These are phyloP conservation scores for Xylariaceae sp. DNA, from an alignment of 2,329 filamentous ascomycete genomes.

Conservation along the genomic window DNA sequence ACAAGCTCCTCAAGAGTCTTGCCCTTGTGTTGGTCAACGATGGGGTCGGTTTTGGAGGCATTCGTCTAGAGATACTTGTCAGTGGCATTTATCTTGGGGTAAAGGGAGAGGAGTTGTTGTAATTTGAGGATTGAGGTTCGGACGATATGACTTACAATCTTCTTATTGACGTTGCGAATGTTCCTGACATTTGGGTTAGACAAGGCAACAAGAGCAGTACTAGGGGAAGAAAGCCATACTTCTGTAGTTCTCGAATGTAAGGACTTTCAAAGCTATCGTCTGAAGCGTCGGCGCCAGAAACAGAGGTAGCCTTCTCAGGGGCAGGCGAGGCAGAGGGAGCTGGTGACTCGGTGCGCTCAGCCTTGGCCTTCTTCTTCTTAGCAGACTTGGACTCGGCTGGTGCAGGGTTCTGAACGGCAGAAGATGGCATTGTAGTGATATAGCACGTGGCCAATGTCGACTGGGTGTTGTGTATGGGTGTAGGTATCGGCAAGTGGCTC, in stretches of 20 bases:
- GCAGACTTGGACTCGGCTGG: slow-evolving; percentile 69
- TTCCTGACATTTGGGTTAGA: slow-evolving; percentile 61
- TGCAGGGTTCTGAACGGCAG: slow-evolving; percentile 67
- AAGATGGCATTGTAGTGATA: slow-evolving; percentile 64
- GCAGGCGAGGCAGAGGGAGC: slow-evolving; percentile 58
- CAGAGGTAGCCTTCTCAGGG: slow-evolving; percentile 56
- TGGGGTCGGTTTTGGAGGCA: slow-evolving; percentile 73
- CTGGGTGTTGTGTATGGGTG: slow-evolving; percentile 8
- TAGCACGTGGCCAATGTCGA: slow-evolving; percentile 18
- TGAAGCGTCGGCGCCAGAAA: slow-evolving; percentile 58
- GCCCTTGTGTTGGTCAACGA: slow-evolving; percentile 72
- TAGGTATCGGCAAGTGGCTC: neutral
- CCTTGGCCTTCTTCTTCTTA: slow-evolving; percentile 73
- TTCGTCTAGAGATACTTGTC: slow-evolving; percentile 58
- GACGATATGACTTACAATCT: slow-evolving; percentile 71
- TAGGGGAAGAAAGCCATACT: slow-evolving; percentile 66
- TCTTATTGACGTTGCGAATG: slow-evolving; percentile 92
- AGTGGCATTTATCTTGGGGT: slow-evolving; percentile 24
- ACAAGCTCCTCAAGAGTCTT: slow-evolving; percentile 78
- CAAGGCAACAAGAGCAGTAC: slow-evolving; percentile 3
- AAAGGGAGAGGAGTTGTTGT: no score
- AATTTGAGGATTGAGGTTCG: neutral
- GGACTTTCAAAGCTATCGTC: slow-evolving; percentile 73
- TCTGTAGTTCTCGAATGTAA: slow-evolving; percentile 88
- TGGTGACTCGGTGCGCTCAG: slow-evolving; percentile 60